Base-by-base conservation (phyloP, 495 filamentous ascomycete genomes). In the Penicillium samsonianum region DNA sequence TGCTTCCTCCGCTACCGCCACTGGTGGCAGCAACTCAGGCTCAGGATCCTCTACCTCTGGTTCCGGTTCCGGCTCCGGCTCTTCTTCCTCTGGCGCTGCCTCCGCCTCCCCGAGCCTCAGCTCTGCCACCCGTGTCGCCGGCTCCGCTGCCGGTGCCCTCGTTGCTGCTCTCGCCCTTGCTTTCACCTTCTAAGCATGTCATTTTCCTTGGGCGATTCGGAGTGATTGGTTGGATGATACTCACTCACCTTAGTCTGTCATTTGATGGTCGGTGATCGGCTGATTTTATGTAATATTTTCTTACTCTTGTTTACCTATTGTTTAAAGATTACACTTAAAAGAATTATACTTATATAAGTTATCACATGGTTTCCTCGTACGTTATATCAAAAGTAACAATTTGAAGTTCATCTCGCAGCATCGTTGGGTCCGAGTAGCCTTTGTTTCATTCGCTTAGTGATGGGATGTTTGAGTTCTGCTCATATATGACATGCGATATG, bases 111-210 rank as follows among this genome's bases (percentile, higher is more conserved):
- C 53, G 7, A 38, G 12, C 57, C 58, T 26, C 47, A 59, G 53
- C 59, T 60, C 60, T 54, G 70, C 68, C 46, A 60, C 30, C 67
- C 63, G 65, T 52, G 57, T 73, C 45, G 60, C 73, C 30, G 62
- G 67, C 58, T 74, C 73, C 22, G 61, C 67, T 45, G 63, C 67
- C 54, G 66, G 69, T 50, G 70, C 68, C 30, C 46, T 70, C 16
- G 59, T 64, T 20, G 63, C 63, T 48, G 67, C 67, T 40, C 51
- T 72, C 19, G 65, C 67, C 20, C 61, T 73, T 42, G 67, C 68
- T 44, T 64, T 69, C 57, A 67, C 67, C 60, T 61, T 75, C 31
- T 76, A 73, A 70, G 51, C 30, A 22, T 46, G 5, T 41, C 55
- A 41, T 47, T 58, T 62, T 59, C 40, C 45, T 38, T 22, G 43